phyloP scores from a whole-genome alignment of 2,329 filamentous ascomycete species.

The Aureobasidium sp. region DNA sequence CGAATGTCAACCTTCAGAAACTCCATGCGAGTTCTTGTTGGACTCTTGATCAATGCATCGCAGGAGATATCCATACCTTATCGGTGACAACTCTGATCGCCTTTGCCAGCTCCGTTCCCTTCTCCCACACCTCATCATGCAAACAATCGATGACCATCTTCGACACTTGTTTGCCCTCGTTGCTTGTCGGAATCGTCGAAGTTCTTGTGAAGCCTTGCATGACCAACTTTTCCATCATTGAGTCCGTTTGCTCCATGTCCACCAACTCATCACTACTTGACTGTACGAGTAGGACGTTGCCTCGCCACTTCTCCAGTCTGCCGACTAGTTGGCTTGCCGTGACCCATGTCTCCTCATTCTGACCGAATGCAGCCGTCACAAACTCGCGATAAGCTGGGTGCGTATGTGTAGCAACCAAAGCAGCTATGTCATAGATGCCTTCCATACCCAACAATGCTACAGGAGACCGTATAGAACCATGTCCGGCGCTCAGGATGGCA shows the following conservation, averaged over 20 bases:
- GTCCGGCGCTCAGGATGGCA: conserved; percentile 31
- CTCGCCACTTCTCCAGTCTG: conserved; percentile 36
- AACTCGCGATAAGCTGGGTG: conserved; percentile 48
- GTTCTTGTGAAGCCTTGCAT: not conserved
- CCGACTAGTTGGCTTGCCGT: conserved; percentile 42
- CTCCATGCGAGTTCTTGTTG: no score
- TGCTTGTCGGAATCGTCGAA: not conserved
- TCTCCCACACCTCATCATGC: conserved; percentile 1
- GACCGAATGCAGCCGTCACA: conserved; percentile 36
- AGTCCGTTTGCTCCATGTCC: conserved; percentile 48
- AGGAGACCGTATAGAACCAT: conserved; percentile 30
- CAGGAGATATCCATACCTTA: not conserved
- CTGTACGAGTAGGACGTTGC: conserved; percentile 34
- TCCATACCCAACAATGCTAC: conserved; percentile 51
- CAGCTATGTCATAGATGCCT: conserved; percentile 58
- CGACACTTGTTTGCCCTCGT: not conserved
- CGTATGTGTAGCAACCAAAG: conserved; percentile 41
- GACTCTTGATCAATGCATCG: not conserved
- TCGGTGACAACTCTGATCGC: not conserved
- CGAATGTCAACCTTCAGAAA: no score
- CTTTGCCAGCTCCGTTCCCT: not conserved
- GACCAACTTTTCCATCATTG: conserved; percentile 44
- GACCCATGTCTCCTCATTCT: conserved; percentile 41
- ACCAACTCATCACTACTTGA: conserved; percentile 42
- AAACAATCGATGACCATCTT: not conserved